phyloP scores from a whole-genome alignment of 441 rosid species.

The Pelargonium cotyledonis region DNA sequence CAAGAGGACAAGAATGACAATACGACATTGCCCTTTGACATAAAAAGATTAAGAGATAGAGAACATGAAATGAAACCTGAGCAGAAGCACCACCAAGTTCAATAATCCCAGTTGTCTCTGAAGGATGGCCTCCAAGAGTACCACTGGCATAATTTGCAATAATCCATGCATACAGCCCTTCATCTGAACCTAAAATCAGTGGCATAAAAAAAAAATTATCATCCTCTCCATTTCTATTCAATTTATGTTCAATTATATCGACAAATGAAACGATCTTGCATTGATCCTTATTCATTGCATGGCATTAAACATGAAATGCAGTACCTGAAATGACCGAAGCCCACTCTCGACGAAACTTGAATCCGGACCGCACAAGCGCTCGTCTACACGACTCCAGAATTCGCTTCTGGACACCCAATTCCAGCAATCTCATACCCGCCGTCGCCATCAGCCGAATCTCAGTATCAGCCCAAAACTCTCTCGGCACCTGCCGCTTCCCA shows the following conservation, averaged over 20 bases:
- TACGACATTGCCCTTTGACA: neutral
- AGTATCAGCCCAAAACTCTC: constrained; percentile 44
- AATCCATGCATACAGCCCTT: constrained; percentile 89
- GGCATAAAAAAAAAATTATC: constrained; percentile 6
- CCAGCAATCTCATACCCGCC: constrained; percentile 77
- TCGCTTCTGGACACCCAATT: constrained; percentile 36
- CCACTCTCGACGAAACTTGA: constrained; percentile 63
- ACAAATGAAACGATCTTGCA: neutral
- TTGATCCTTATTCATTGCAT: neutral
- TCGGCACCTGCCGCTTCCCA: constrained; percentile 52
- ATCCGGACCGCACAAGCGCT: constrained; percentile 56
- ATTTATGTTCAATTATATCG: neutral
- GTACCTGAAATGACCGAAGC: constrained; percentile 76
- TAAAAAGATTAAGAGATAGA: constrained; percentile 4
- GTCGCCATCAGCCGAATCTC: constrained; percentile 86
- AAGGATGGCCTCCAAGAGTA: constrained; percentile 67
- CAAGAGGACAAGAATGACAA: neutral
- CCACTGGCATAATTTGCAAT: constrained; percentile 73
- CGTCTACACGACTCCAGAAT: constrained; percentile 47
- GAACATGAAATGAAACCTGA: constrained; percentile 44
- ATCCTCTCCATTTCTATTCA: constrained; percentile 2
- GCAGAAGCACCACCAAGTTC: constrained; percentile 96
- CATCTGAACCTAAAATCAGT: constrained; percentile 62
- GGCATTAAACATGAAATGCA: neutral
- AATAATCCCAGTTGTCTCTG: constrained; percentile 64